These are phyloP conservation scores for Mollisiaceae sp. DNA, from an alignment of 2,329 filamentous ascomycete genomes.

Conservation along the genomic window DNA sequence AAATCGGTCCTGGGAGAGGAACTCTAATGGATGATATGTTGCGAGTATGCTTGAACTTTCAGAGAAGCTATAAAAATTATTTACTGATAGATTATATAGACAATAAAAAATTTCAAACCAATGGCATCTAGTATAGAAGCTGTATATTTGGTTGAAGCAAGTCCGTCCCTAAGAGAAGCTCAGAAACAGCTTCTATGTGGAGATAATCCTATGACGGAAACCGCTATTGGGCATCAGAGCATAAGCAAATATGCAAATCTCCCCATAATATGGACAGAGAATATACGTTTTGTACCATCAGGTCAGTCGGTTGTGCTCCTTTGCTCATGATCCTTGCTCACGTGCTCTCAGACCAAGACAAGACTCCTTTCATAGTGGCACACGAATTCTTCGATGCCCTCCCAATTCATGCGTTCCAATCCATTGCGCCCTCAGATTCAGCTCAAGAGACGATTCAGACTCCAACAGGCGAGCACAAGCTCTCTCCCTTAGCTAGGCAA, in stretches of 20 bases:
- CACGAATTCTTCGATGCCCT: constrained; percentile 99
- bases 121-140: constrained; percentile 79
- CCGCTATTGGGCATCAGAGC: constrained; percentile 74
- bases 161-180: constrained; percentile 73
- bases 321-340: not conserved
- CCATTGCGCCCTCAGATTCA: constrained; percentile 58
- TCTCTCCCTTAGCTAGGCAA: constrained; percentile 38
- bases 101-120: constrained; percentile 80
- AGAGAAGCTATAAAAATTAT: not conserved
- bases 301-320: constrained; percentile 21
- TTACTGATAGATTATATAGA: constrained; percentile 55
- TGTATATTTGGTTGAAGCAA: constrained; percentile 97
- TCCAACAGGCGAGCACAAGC: constrained; percentile 48
- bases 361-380: constrained; percentile 90
- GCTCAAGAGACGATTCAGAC: constrained; percentile 45
- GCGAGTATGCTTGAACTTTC: constrained; percentile 61
- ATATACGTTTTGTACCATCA: constrained; percentile 39
- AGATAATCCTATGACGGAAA: constrained; percentile 69
- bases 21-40: constrained; percentile 98
- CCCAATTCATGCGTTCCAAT: constrained; percentile 93
- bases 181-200: constrained; percentile 87
- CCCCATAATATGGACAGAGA: constrained; percentile 89
- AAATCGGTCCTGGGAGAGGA: constrained; percentile 91
- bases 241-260: constrained; percentile 75
- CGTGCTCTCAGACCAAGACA: constrained; percentile 60